These are phyloP conservation scores for Prunus kanzakura DNA, from an alignment of 306 rosid genomes.

Conservation along the genomic window DNA sequence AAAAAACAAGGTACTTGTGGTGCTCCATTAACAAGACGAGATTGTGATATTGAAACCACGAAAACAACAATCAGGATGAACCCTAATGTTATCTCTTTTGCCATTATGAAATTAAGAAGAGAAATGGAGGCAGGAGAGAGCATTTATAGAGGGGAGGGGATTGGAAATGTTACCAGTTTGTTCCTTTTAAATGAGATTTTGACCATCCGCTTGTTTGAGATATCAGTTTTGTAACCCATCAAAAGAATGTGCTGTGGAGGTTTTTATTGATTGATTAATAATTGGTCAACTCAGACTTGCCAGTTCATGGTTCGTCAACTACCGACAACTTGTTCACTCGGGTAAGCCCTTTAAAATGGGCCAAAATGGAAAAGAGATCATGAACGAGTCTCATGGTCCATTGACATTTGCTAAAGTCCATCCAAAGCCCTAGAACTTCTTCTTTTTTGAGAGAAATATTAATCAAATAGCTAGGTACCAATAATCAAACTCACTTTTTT, in stretches of 20 bases:
- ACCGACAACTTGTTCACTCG: too few relatives aligned
- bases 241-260: background rate
- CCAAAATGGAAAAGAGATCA: too few relatives aligned
- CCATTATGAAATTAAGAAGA: background rate
- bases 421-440: too few relatives aligned
- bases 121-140: background rate
- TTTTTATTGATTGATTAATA: too few relatives aligned
- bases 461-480: too few relatives aligned
- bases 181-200: background rate
- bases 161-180: background rate
- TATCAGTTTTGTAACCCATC: background rate
- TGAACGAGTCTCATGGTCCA: too few relatives aligned
- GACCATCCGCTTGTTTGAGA: background rate
- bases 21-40: background rate
- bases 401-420: too few relatives aligned
- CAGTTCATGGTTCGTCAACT: background rate
- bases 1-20: constrained; percentile 37
- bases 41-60: background rate
- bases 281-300: background rate
- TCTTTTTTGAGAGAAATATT: too few relatives aligned
- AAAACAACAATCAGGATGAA: background rate
- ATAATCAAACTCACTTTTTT: too few relatives aligned
- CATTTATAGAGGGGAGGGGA: background rate
- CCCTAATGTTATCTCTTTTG: background rate
- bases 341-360: too few relatives aligned